Percentiles rank a stretch among this genome's conserved stretches.
phyloP scores from a whole-genome alignment of 2,329 filamentous ascomycete genomes.

The Colletotrichum tamarilloi region DNA sequence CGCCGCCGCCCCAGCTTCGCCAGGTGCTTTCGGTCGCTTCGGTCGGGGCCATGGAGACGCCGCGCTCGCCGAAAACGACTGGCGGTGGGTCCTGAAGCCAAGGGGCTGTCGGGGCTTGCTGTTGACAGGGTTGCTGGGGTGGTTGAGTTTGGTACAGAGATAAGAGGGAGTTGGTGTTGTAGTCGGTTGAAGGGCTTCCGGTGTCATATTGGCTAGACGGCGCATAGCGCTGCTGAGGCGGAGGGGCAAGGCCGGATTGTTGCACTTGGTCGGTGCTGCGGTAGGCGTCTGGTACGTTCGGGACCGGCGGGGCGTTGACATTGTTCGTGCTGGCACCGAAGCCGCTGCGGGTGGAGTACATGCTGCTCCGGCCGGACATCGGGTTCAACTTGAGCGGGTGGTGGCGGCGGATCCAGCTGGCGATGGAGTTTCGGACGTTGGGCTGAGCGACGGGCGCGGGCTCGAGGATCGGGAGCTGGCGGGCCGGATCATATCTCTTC shows the following conservation, averaged over 20 bases:
- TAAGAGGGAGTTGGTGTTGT: slow-evolving; percentile 23
- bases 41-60: slow-evolving; percentile 34
- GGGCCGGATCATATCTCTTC: slow-evolving; percentile 31
- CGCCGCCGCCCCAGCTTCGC: slow-evolving; percentile 34
- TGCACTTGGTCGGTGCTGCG: slow-evolving; percentile 9
- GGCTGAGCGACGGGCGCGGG: slow-evolving; percentile 34
- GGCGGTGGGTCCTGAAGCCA: slow-evolving; percentile 16
- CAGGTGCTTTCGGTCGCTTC: slow-evolving; percentile 34
- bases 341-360: slow-evolving; percentile 25
- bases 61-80: slow-evolving; percentile 17
- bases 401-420: slow-evolving; percentile 42
- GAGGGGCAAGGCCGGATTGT: background rate
- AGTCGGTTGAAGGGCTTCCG: background rate
- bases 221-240: background rate
- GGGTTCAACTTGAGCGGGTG: slow-evolving; percentile 41
- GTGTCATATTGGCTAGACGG: slow-evolving; percentile 21
- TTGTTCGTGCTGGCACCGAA: background rate
- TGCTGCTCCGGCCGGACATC: slow-evolving; percentile 24
- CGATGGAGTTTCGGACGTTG: slow-evolving; percentile 37
- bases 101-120: background rate
- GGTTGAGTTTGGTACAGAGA: slow-evolving; percentile 19
- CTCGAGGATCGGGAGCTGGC: slow-evolving; percentile 34
- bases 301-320: slow-evolving; percentile 21
- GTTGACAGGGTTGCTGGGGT: background rate
- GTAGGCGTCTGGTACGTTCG: slow-evolving; percentile 20